Evolutionary conservation across 1,284 basidiomycete species (phyloP).

Genomic region (Cutaneotrichosporon cyanovorans): DNA sequence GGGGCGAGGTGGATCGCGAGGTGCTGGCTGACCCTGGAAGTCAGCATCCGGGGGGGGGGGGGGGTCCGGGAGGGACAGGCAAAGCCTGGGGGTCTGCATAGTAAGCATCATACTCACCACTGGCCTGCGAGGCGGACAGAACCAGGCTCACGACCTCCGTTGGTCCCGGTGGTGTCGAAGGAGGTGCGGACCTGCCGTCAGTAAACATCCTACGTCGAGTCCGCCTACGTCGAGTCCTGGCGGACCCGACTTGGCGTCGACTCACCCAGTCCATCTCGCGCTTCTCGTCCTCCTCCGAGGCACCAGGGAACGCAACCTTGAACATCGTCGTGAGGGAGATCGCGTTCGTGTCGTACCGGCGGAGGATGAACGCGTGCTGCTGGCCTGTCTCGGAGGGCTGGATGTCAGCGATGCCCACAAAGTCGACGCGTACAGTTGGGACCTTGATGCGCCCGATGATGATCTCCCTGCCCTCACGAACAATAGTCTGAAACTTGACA

Average conservation of each 20-base stretch:
- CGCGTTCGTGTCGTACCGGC: slow-evolving; percentile 91
- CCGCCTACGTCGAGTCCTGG: too few species aligned
- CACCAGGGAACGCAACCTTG: slow-evolving; percentile 86
- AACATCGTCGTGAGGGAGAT: slow-evolving; percentile 97
- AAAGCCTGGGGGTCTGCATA: background rate
- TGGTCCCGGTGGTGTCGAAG: slow-evolving; percentile 71
- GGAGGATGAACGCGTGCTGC: slow-evolving; percentile 85
- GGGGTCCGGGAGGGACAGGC: background rate
- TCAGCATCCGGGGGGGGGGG: too few species aligned
- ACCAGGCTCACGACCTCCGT: slow-evolving; percentile 60
- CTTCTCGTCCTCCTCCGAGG: slow-evolving; percentile 70
- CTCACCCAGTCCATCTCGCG: slow-evolving; percentile 69
- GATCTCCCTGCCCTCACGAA: slow-evolving; percentile 72
- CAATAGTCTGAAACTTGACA: slow-evolving; percentile 77
- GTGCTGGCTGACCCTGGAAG: slow-evolving; percentile 59
- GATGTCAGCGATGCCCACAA: background rate
- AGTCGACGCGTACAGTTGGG: slow-evolving; percentile 59
- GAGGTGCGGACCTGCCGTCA: slow-evolving; percentile 46
- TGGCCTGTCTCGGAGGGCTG: slow-evolving; percentile 1
- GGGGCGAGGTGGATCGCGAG: slow-evolving; percentile 55
- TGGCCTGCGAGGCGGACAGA: slow-evolving; percentile 72
- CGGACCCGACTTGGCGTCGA: too few species aligned
- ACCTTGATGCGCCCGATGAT: slow-evolving; percentile 90
- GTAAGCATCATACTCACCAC: slow-evolving; percentile 45
- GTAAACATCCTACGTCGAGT: background rate